Base-by-base conservation (phyloP, 345 rosid species). In the Eucalyptus curtisii region DNA sequence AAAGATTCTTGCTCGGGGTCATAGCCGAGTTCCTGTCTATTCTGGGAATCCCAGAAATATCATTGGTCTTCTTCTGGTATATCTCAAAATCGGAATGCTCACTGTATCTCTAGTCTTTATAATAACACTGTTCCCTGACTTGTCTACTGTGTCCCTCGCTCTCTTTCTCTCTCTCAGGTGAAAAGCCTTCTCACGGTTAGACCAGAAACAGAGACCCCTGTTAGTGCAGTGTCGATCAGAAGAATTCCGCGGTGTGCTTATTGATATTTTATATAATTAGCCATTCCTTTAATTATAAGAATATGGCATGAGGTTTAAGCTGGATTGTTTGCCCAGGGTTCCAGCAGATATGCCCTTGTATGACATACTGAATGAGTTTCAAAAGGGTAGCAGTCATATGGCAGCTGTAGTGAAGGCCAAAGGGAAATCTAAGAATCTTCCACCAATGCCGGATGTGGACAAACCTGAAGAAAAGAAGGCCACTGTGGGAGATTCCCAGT, bases 301-400 rank as follows among this genome's bases (percentile, higher is more conserved):
- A 76, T 76, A 40, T 42, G 84, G 47, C 47, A 42, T 76, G 47
- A 76, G 30, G 47, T 40, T 79, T 87, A 57, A 87, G 53, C 88
- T 71, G 76, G 53, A 55, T 85, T 59, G 48, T 86, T 90, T 90
- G 45, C 82, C 87, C 94, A 98, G 99, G 93, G 99, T 98, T 89
- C 99, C 99, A 8, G 94, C 96, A 86, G 96, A 98, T 93, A 98
- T 98, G 99, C 99, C 99, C 61, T 86, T 98, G 57, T 98, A 98
- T 88, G 99, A 97, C 91, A 98, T 98, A 88, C 92, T 98, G 87
- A 98, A 98, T 40, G 99, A 98, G 93, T 98, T 98, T 92, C 99
- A 98, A 91, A 97, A 98, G 92, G 99, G 99, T 25, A 98, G 99
- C 93, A 98, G 99, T 92, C 99, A 98, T 90, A 98, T 98, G 99